Evolutionary conservation across 2,329 filamentous ascomycete genomes (phyloP).

Genomic region (Plenodomus biglobosus): DNA sequence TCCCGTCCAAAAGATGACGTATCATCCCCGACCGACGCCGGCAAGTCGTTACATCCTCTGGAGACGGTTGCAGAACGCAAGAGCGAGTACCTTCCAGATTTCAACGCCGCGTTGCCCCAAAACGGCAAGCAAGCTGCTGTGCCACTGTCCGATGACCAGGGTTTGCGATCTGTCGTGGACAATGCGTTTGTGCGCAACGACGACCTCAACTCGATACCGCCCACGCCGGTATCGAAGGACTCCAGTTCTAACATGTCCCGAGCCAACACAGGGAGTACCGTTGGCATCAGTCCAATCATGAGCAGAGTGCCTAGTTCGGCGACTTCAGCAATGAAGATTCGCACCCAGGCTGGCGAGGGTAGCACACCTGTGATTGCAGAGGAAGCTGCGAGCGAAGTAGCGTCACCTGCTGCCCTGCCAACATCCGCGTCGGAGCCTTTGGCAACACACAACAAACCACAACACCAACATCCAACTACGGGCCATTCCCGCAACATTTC

Average conservation of each 20-base stretch:
- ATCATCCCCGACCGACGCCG: constrained; percentile 23
- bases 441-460: constrained; percentile 29
- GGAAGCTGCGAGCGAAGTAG: constrained; percentile 47
- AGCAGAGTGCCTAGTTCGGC: constrained; percentile 55
- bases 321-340: constrained; percentile 40
- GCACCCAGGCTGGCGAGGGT: constrained; percentile 44
- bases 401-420: constrained; percentile 40
- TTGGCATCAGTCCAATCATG: constrained; percentile 67
- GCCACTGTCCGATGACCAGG: constrained; percentile 27
- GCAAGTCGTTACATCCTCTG: constrained; percentile 40
- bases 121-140: constrained; percentile 13
- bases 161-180: constrained; percentile 57
- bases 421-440: constrained; percentile 33
- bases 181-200: constrained; percentile 65
- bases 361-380: constrained; percentile 59
- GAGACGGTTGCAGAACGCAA: constrained; percentile 61
- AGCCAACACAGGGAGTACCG: constrained; percentile 65
- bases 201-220: constrained; percentile 56
- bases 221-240: constrained; percentile 53
- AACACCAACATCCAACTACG: constrained; percentile 44
- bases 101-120: constrained; percentile 16
- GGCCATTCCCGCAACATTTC: constrained; percentile 47
- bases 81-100: constrained; percentile 60
- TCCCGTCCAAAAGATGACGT: constrained; percentile 26
- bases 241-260: constrained; percentile 52